Conservation (phyloP, 169 alveolate genomes). For the Plasmodium adleri region DNA sequence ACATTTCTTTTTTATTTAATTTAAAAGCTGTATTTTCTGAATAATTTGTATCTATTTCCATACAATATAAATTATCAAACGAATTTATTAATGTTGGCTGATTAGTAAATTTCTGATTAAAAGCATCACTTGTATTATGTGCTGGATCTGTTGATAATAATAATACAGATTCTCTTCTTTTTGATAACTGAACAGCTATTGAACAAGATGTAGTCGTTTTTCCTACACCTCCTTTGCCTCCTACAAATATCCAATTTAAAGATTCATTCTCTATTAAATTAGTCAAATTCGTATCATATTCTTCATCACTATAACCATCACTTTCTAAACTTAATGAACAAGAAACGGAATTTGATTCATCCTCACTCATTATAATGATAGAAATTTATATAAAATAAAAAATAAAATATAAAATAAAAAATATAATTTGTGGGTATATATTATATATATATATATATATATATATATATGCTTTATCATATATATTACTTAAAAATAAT, state of each 20-base stretch:
- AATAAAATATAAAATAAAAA: not conserved
- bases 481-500: too few relatives aligned
- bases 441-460: not conserved
- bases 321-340: conserved; percentile 61
- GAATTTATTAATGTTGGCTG: conserved; percentile 96
- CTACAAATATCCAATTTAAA: conserved; percentile 98
- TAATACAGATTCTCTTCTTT: conserved; percentile 94
- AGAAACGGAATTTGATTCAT: conserved; percentile 20
- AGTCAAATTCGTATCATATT: conserved; percentile 41
- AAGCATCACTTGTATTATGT: conserved; percentile 98
- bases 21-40: conserved; percentile 86
- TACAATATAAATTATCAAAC: conserved; percentile 94
- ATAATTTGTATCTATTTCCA: conserved; percentile 95
- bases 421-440: not conserved
- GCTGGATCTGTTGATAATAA: conserved; percentile 99
- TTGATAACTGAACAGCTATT: conserved; percentile 94
- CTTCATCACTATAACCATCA: conserved; percentile 24
- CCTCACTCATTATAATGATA: conserved; percentile 14
- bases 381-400: not conserved
- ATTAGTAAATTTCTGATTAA: conserved; percentile 95
- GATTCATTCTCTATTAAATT: conserved; percentile 79
- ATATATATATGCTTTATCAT: not conserved
- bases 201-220: conserved; percentile 98
- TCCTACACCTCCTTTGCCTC: conserved; percentile 99
- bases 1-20: conserved; percentile 79